A percentile compares a stretch with the other conserved stretches of the same genome.
phyloP scores from a whole-genome alignment of 2,329 filamentous ascomycete genomes.

The Paramyrothecium roridum region DNA sequence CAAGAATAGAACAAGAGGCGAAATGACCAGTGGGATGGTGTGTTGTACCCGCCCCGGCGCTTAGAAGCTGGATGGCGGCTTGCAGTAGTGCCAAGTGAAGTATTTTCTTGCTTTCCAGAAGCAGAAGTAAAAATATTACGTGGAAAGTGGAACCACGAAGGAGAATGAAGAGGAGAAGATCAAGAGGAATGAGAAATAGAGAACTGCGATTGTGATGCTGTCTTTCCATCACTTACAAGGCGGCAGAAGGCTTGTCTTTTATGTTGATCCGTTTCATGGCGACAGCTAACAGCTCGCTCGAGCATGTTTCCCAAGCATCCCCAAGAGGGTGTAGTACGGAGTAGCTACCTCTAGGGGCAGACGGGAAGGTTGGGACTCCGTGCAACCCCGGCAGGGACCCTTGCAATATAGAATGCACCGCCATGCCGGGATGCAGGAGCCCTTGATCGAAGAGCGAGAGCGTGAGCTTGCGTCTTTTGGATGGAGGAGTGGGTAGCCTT shows the following conservation, averaged over 20 bases:
- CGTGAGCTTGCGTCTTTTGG: neutral
- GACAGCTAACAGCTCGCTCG: neutral
- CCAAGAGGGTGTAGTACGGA: neutral
- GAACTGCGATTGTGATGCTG: neutral
- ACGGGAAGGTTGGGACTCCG: neutral
- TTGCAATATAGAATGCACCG: neutral
- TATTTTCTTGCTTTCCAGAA: conserved; percentile 4
- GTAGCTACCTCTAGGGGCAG: neutral
- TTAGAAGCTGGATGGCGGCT: conserved; percentile 11
- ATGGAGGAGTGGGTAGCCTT: neutral
- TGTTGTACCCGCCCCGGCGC: conserved; percentile 17
- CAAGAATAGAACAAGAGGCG: conserved; percentile 12
- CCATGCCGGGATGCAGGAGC: neutral
- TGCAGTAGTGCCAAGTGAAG: conserved; percentile 13
- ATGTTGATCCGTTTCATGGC: neutral
- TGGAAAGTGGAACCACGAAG: neutral
- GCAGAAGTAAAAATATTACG: neutral
- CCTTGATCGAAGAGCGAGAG: neutral
- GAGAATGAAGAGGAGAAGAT: neutral
- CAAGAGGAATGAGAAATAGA: neutral
- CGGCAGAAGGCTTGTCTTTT: neutral
- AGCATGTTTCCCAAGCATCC: neutral
- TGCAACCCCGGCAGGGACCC: neutral
- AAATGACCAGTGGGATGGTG: conserved; percentile 7
- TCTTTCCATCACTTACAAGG: neutral